Evolutionary conservation across 768 basidiomycete species (phyloP), one percentile per base, ranked within the genome.

Genomic region (Tylopilus felleus): DNA sequence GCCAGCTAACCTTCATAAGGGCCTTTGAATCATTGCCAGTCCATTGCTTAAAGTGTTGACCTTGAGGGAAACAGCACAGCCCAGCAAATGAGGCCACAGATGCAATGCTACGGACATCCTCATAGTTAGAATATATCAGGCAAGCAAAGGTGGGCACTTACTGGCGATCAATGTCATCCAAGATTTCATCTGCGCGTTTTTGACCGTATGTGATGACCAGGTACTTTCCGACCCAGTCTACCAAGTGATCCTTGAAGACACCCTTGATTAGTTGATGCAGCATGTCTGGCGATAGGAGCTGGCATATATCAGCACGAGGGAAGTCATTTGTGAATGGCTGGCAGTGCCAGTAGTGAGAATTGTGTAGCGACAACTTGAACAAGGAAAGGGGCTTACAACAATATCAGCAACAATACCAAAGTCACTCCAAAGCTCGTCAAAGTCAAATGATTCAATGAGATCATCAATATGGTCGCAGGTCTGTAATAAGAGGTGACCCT

Each of bases 311-410:
- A 9, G 49, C 51, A 3, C 9, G 16, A 6, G 38, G 48, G 8
- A 55, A 55, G 16, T 49, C 38, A 35, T 54, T 43, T 3, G 47
- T 54, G 12, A 54, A 54, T 3, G 42, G 41, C 53, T 35, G 16
- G 35, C 35, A 31, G 29, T 8, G 9, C 9, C 9, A 31, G 29
- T 31, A 31, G 29, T 31, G 5, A 31, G 29, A 31, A 31, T 31
- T 31, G 29, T 31, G n/a, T n/a, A n/a, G n/a, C n/a, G n/a, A n/a
- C n/a, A n/a, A n/a, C n/a, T 31, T 5, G 29, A 31, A 4, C n/a
- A n/a, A n/a, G 2, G 9, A 31, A 31, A 31, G 9, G 29, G n/a
- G 10, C 46, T 23, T 4, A 47, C 33, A 19, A 46, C 21, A 16
- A 46, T 21, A 21, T 31, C 29, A 22, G 10, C 29, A 14, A 46